A percentile compares a stretch with the other conserved stretches of the same genome.
Evolutionary conservation across 345 rosid species (phyloP).

Genomic region (Bruguiera sexangula): DNA sequence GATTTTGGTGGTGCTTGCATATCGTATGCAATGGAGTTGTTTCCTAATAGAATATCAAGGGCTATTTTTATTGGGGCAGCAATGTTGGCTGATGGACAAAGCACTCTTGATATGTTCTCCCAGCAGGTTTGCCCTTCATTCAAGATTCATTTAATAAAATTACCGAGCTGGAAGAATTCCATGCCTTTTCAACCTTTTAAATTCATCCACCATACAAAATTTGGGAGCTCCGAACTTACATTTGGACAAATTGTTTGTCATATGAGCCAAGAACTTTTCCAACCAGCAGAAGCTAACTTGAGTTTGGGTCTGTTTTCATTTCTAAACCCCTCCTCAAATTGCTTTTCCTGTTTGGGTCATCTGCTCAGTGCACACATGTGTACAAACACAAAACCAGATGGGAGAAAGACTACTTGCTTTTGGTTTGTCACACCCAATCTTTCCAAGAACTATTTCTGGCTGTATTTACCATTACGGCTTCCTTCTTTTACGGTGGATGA

Average conservation of each 20-base stretch:
- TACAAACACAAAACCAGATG: background rate
- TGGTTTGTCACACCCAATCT: background rate
- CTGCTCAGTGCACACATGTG: background rate
- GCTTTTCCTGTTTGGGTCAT: background rate
- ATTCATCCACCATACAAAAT: no score
- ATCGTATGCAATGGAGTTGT: conserved; percentile 44
- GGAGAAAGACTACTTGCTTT: background rate
- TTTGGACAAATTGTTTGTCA: no score
- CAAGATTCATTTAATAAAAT: background rate
- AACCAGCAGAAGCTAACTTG: background rate
- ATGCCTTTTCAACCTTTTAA: background rate
- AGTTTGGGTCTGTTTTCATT: background rate
- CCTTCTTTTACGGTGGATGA: background rate
- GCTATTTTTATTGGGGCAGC: conserved; percentile 43
- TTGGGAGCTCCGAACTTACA: no score
- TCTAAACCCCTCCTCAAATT: background rate
- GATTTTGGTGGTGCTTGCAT: conserved; percentile 48
- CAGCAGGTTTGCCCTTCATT: conserved; percentile 31
- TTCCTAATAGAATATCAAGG: conserved; percentile 39
- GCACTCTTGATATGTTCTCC: conserved; percentile 35
- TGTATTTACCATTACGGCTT: background rate
- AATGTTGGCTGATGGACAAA: conserved; percentile 39
- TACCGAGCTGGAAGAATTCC: background rate
- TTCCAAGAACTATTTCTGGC: background rate
- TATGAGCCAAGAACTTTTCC: no score